These are phyloP conservation scores for Chalciporus sphaerocephalus DNA, from an alignment of 768 basidiomycete genomes.

Conservation along the genomic window DNA sequence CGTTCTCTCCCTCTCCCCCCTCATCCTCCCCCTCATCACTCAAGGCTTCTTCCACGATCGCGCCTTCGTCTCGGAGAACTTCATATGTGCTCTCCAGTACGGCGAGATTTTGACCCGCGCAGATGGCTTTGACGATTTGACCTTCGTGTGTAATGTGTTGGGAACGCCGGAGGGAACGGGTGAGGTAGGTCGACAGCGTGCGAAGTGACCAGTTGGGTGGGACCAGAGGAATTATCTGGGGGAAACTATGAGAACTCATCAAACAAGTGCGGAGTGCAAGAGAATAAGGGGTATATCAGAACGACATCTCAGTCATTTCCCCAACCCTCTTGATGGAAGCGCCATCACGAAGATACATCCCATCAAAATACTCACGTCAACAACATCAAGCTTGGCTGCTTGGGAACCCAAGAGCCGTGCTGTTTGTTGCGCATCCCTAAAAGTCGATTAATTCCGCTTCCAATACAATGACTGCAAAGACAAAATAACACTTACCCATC, in stretches of 20 bases:
- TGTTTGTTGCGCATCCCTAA: conserved; percentile 55
- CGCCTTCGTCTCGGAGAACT: conserved; percentile 57
- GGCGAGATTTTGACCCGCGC: conserved; percentile 74
- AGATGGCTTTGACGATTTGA: conserved; percentile 73
- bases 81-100: conserved; percentile 60
- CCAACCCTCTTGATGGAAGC: background rate
- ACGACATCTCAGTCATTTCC: background rate
- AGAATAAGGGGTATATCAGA: background rate
- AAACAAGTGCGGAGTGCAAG: background rate
- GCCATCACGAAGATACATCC: background rate
- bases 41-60: conserved; percentile 58
- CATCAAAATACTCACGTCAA: conserved; percentile 54
- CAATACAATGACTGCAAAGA: background rate
- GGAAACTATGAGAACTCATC: background rate
- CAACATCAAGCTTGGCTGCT: conserved; percentile 68
- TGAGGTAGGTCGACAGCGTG: conserved; percentile 69
- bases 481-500: conserved; percentile 52
- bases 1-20: conserved; percentile 17
- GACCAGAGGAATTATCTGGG: conserved; percentile 62
- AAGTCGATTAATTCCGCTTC: background rate
- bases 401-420: conserved; percentile 75
- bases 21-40: conserved; percentile 39
- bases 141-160: conserved; percentile 68
- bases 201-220: conserved; percentile 75
- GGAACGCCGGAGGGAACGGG: conserved; percentile 71